phyloP scores from a whole-genome alignment of 345 rosid species.

The Heritiera fomes region DNA sequence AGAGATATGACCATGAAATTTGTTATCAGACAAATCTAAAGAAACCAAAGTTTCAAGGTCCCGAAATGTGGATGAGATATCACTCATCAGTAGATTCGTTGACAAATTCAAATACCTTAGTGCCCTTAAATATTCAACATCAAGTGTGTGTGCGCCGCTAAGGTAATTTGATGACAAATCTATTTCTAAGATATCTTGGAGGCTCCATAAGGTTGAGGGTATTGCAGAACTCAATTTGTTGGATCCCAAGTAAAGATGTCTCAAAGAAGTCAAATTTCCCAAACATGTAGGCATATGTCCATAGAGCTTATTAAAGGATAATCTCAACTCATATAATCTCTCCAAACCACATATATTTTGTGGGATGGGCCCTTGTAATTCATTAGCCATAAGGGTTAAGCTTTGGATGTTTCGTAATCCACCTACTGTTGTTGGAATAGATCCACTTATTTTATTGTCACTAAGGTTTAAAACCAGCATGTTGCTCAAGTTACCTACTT shows the following conservation, averaged over 20 bases:
- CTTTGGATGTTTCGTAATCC: conserved; percentile 13
- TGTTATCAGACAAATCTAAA: too few species aligned
- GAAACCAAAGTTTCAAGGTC: too few species aligned
- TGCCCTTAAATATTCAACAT: too few species aligned
- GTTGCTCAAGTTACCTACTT: not conserved
- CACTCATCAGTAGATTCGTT: too few species aligned
- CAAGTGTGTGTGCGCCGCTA: too few species aligned
- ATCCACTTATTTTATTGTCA: conserved; percentile 12
- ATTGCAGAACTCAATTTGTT: not conserved
- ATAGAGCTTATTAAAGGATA: not conserved
- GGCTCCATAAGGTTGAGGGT: not conserved
- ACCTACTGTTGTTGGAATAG: conserved; percentile 14
- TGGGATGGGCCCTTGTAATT: conserved; percentile 10
- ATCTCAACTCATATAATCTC: not conserved
- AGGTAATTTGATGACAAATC: conserved; percentile 19
- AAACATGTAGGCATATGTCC: conserved; percentile 15
- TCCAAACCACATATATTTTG: too few species aligned
- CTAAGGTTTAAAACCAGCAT: not conserved
- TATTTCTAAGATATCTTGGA: not conserved
- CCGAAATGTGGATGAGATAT: too few species aligned
- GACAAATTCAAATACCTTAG: too few species aligned
- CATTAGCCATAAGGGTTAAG: not conserved
- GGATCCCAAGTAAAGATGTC: not conserved
- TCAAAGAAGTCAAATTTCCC: not conserved
- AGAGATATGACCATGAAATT: too few species aligned